Conservation (phyloP, 78 protist species). For the Dictyostelium brefeldianum region DNA sequence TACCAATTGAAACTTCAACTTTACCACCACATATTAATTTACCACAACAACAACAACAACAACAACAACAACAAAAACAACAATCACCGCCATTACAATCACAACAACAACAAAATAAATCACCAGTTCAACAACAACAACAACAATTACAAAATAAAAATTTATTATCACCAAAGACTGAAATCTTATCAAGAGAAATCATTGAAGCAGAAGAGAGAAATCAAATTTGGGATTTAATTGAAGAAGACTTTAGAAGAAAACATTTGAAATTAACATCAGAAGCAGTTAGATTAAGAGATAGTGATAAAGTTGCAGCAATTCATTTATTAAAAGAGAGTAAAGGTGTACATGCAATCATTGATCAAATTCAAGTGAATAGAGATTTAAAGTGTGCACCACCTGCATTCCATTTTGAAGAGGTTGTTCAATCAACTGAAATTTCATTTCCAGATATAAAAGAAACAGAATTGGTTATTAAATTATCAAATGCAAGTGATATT, state of each 20-base stretch:
- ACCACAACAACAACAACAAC: neutral
- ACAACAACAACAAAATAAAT: neutral
- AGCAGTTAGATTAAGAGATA: conserved; percentile 45
- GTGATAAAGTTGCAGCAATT: conserved; percentile 33
- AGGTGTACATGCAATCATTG: conserved; percentile 42
- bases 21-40: conserved; percentile 38
- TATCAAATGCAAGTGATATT: neutral
- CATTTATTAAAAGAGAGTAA: conserved; percentile 28
- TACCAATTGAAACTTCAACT: conserved; percentile 27
- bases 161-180: conserved; percentile 20
- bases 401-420: conserved; percentile 52
- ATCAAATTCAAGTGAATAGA: conserved; percentile 29
- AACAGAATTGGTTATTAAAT: conserved; percentile 11
- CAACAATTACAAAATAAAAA: neutral
- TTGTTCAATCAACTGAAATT: neutral
- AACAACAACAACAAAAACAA: conserved; percentile 29
- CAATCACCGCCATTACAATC: neutral
- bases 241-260: conserved; percentile 52
- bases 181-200: conserved; percentile 29
- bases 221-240: conserved; percentile 66
- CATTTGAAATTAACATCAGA: conserved; percentile 25
- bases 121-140: conserved; percentile 10
- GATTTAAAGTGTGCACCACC: conserved; percentile 17
- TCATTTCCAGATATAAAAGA: conserved; percentile 41
- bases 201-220: conserved; percentile 50